phyloP scores from a whole-genome alignment of 352 stramenopile species.

The Globisporangium uncinulatum region DNA sequence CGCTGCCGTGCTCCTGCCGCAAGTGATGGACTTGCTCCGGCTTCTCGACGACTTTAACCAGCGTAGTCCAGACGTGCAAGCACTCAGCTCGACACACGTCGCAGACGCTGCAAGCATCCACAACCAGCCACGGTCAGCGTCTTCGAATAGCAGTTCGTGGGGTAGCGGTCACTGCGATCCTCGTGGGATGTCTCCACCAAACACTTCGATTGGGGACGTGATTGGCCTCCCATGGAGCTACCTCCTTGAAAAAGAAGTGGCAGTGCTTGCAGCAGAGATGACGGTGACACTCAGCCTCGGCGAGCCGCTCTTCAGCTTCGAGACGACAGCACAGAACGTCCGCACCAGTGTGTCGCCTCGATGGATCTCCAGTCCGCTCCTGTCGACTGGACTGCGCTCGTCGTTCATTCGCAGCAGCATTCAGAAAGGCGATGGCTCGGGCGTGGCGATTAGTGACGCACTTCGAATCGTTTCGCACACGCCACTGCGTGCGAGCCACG shows the following conservation, averaged over 20 bases:
- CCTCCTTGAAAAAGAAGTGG: slow-evolving; percentile 61
- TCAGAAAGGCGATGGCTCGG: background rate
- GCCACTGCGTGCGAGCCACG: slow-evolving; percentile 14
- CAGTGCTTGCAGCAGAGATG: slow-evolving; percentile 45
- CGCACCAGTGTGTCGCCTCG: background rate
- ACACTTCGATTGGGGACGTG: slow-evolving; percentile 18
- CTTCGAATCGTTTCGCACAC: slow-evolving; percentile 24
- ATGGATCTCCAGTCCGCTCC: slow-evolving; percentile 24
- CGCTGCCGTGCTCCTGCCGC: slow-evolving; percentile 36
- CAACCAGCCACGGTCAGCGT: background rate
- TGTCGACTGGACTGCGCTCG: slow-evolving; percentile 23
- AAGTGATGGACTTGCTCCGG: slow-evolving; percentile 33
- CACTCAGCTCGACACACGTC: slow-evolving; percentile 24
- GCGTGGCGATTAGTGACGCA: background rate
- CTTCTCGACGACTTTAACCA: slow-evolving; percentile 48
- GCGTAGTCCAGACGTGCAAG: slow-evolving; percentile 7
- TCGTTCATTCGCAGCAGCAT: slow-evolving; percentile 10
- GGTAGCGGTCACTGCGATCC: background rate
- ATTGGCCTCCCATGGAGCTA: slow-evolving; percentile 46
- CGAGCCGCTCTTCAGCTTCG: slow-evolving; percentile 21
- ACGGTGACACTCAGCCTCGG: slow-evolving; percentile 43
- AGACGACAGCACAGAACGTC: background rate
- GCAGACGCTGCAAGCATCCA: slow-evolving; percentile 5
- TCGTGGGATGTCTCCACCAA: background rate
- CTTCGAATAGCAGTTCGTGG: background rate